A percentile compares a stretch with the other conserved stretches of the same genome.
phyloP scores from a whole-genome alignment of 495 filamentous ascomycete species.

The Aspergillus leporis region DNA sequence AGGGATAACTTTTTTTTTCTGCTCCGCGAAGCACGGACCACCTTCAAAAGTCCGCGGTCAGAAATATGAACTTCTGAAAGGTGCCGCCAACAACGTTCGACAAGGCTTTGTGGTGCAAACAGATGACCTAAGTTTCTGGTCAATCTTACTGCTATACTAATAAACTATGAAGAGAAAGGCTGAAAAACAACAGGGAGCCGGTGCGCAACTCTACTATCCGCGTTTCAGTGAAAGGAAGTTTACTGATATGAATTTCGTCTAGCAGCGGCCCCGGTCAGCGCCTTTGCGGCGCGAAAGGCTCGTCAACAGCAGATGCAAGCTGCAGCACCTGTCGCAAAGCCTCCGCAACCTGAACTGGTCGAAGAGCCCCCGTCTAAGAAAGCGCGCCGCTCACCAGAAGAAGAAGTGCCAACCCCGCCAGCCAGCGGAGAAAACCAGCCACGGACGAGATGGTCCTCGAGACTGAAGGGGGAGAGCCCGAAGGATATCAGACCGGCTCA shows the following conservation, averaged over 20 bases:
- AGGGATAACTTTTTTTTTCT: slow-evolving; percentile 43
- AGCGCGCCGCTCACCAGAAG: slow-evolving; percentile 31
- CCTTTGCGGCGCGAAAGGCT: slow-evolving; percentile 49
- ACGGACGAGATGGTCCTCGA: slow-evolving; percentile 27
- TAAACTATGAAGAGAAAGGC: slow-evolving; percentile 47
- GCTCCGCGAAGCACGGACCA: slow-evolving; percentile 51
- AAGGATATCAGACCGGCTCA: slow-evolving; percentile 14
- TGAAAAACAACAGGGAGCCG: slow-evolving; percentile 40
- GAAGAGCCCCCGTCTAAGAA: slow-evolving; percentile 41
- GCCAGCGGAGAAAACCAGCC: slow-evolving; percentile 16
- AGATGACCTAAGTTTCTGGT: not conserved
- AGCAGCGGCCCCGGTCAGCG: slow-evolving; percentile 41
- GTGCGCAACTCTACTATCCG: slow-evolving; percentile 20
- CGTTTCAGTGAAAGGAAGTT: not conserved
- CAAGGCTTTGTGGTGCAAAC: not conserved
- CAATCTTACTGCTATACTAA: not conserved
- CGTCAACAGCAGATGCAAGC: slow-evolving; percentile 41
- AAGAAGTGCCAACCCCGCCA: slow-evolving; percentile 9
- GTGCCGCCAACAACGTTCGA: slow-evolving; percentile 6
- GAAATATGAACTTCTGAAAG: slow-evolving; percentile 14
- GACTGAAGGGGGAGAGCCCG: slow-evolving; percentile 21
- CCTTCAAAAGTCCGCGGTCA: slow-evolving; percentile 30
- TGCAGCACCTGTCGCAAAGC: slow-evolving; percentile 18
- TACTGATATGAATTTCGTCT: slow-evolving; percentile 11
- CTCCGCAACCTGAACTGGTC: slow-evolving; percentile 17